Conservation (phyloP, 2,329 filamentous ascomycete species). For the Immersiporthe knoxdaviesiana region DNA sequence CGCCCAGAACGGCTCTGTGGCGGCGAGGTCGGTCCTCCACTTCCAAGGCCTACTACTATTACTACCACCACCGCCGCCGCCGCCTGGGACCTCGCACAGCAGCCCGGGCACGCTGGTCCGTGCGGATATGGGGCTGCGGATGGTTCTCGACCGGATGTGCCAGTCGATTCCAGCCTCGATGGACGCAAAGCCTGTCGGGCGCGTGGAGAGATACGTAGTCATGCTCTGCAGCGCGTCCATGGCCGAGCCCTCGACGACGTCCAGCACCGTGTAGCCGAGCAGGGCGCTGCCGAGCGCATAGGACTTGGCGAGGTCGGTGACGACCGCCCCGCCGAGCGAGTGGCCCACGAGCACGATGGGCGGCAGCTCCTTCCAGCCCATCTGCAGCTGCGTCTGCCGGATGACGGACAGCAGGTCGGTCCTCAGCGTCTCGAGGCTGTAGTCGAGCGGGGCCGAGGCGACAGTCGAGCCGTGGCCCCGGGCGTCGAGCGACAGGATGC, state of each 20-base stretch:
- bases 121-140: constrained; percentile 83
- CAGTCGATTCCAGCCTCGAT: constrained; percentile 84
- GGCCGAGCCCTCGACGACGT: constrained; percentile 94
- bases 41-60: constrained; percentile 65
- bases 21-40: constrained; percentile 84
- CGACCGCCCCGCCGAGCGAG: constrained; percentile 88
- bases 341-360: constrained; percentile 85
- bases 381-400: constrained; percentile 64
- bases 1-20: constrained; percentile 90
- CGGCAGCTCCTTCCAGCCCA: constrained; percentile 76
- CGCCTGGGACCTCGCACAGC: constrained; percentile 49
- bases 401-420: constrained; percentile 74
- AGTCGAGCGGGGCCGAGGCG: constrained; percentile 57
- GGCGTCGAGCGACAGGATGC: constrained; percentile 83
- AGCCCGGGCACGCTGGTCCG: constrained; percentile 84
- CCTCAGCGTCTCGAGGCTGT: constrained; percentile 73
- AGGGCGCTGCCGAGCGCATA: constrained; percentile 68
- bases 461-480: constrained; percentile 80
- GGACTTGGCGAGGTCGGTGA: constrained; percentile 78
- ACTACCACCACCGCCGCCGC: no score
- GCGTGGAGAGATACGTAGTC: constrained; percentile 84
- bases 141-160: constrained; percentile 87
- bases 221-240: constrained; percentile 95
- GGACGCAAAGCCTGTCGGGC: constrained; percentile 78
- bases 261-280: constrained; percentile 85